Evolutionary conservation across 768 basidiomycete species (phyloP).

Genomic region (Pleurotus eryngii): DNA sequence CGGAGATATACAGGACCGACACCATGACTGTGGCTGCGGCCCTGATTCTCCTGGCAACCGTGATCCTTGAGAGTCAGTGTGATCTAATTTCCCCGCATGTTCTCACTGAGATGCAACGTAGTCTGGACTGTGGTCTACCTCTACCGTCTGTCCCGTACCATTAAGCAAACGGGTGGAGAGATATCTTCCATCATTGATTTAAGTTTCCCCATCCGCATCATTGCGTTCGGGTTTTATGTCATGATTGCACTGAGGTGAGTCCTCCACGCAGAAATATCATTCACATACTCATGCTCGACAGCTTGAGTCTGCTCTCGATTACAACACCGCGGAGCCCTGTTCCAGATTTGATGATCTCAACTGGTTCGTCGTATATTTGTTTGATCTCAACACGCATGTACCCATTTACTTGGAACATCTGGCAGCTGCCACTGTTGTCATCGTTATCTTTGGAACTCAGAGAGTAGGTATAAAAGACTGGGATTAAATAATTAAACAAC

Average conservation of each 20-base stretch:
- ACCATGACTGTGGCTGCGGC: conserved; percentile 38
- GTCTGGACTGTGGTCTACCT: conserved; percentile 40
- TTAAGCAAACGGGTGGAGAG: conserved; percentile 19
- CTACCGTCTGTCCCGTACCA: conserved; percentile 27
- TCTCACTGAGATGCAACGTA: conserved; percentile 11
- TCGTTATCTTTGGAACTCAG: conserved; percentile 48
- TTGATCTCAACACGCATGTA: background rate
- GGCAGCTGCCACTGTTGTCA: conserved; percentile 38
- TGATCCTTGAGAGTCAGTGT: conserved; percentile 36
- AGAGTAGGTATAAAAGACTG: conserved; percentile 20
- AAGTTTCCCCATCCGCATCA: conserved; percentile 41
- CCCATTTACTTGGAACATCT: background rate
- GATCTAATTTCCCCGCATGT: background rate
- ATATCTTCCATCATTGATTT: conserved; percentile 31
- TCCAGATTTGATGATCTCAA: conserved; percentile 45
- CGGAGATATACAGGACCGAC: conserved; percentile 30
- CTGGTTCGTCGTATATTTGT: conserved; percentile 26
- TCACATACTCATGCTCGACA: conserved; percentile 13
- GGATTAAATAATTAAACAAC: conserved; percentile 6
- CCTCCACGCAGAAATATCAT: background rate
- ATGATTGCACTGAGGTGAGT: conserved; percentile 38
- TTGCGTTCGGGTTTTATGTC: conserved; percentile 41
- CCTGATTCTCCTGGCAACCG: conserved; percentile 32
- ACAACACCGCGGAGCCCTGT: conserved; percentile 39
- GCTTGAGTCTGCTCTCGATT: conserved; percentile 45